A percentile compares a stretch with the other conserved stretches of the same genome.
These are phyloP conservation scores for Cystobasidiaceae sp. DNA, from an alignment of 1,284 basidiomycete genomes.

Conservation along the genomic window DNA sequence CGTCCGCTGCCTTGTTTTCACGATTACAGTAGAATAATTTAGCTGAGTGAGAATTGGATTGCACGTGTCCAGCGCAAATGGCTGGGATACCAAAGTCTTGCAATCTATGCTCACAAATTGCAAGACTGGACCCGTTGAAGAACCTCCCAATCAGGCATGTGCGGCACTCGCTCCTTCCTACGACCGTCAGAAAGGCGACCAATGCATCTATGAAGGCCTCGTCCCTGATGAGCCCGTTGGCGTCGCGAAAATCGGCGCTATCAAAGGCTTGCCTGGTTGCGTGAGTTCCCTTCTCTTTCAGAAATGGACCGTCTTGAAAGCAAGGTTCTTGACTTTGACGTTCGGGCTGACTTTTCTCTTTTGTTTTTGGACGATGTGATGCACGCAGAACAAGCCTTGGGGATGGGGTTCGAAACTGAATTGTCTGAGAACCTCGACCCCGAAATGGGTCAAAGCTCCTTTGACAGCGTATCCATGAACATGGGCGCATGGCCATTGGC, in stretches of 20 bases:
- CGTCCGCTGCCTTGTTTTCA: neutral
- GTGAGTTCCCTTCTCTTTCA: too few species aligned
- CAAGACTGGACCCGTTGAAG: neutral
- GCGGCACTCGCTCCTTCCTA: neutral
- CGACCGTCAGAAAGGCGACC: neutral
- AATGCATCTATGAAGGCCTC: neutral
- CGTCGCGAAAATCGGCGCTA: neutral
- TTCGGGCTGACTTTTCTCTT: too few species aligned
- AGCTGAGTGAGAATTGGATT: too few species aligned
- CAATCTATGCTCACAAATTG: neutral
- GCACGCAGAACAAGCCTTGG: too few species aligned
- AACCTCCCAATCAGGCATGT: constrained; percentile 2
- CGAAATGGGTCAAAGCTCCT: too few species aligned
- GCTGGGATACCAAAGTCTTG: neutral
- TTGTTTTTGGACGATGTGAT: too few species aligned
- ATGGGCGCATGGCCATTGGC: too few species aligned
- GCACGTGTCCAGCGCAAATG: neutral
- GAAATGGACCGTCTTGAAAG: neutral
- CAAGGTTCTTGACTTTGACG: too few species aligned
- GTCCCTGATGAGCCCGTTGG: neutral
- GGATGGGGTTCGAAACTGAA: too few species aligned
- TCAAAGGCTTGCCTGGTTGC: neutral
- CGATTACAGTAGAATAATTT: neutral
- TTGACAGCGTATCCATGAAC: too few species aligned
- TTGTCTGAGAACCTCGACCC: too few species aligned